A percentile compares a stretch with the other conserved stretches of the same genome.
Evolutionary conservation across 1,284 basidiomycete genomes (phyloP).

Genomic region (Wolfiporia cocos): DNA sequence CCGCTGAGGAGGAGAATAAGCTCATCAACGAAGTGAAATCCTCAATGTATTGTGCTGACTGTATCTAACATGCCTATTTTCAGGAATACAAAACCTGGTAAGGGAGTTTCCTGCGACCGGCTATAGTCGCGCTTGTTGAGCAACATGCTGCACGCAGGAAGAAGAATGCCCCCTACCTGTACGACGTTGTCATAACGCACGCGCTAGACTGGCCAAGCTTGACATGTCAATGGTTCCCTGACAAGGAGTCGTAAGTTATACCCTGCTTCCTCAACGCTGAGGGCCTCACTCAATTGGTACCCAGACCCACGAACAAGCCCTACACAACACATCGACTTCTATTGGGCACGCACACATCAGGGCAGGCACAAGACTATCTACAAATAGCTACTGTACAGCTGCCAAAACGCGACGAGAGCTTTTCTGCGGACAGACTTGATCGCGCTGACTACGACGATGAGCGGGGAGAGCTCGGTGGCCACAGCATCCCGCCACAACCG

Average conservation of each 20-base stretch:
- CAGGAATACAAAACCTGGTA: conserved; percentile 85
- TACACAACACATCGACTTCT: conserved; percentile 93
- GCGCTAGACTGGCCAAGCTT: conserved; percentile 97
- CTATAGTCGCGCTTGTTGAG: conserved; percentile 5
- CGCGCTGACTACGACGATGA: conserved; percentile 88
- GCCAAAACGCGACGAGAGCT: conserved; percentile 67
- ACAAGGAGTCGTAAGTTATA: conserved; percentile 79
- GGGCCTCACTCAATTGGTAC: neutral
- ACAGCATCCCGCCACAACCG: conserved; percentile 73
- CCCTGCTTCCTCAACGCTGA: conserved; percentile 1
- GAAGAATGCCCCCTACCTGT: conserved; percentile 96
- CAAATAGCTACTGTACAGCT: conserved; percentile 95
- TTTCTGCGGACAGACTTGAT: conserved; percentile 69
- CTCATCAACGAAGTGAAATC: conserved; percentile 79
- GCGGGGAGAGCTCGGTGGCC: conserved; percentile 85
- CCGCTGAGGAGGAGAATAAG: conserved; percentile 84
- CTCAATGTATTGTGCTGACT: neutral
- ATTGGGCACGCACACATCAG: conserved; percentile 96
- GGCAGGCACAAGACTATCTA: conserved; percentile 91
- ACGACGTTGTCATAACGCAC: conserved; percentile 96
- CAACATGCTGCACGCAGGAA: conserved; percentile 52
- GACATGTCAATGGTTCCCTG: conserved; percentile 99
- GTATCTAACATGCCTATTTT: conserved; percentile 2
- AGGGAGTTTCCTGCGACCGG: conserved; percentile 10
- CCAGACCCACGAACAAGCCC: conserved; percentile 79